Conservation (phyloP, 1,284 basidiomycete genomes). For the Boletus sp. region DNA sequence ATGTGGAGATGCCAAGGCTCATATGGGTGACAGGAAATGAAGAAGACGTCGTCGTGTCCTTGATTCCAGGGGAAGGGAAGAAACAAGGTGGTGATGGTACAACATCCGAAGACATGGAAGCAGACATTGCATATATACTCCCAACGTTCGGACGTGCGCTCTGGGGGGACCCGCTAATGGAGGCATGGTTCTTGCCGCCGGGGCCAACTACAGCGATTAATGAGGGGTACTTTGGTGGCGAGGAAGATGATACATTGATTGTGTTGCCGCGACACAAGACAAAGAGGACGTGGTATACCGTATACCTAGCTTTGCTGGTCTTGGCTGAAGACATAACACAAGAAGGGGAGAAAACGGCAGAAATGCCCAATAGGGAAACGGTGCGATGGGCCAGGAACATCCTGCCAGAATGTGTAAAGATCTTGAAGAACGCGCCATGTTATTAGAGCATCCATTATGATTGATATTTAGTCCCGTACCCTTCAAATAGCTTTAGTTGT, state of each 20-base stretch:
- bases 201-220: conserved; percentile 47
- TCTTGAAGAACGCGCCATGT: conserved; percentile 47
- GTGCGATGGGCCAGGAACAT: conserved; percentile 42
- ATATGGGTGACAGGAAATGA: conserved; percentile 57
- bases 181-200: conserved; percentile 52
- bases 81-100: background rate
- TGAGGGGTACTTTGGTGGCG: conserved; percentile 56
- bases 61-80: conserved; percentile 13
- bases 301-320: conserved; percentile 55
- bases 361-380: conserved; percentile 10
- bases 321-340: conserved; percentile 35
- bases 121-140: conserved; percentile 41
- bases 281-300: conserved; percentile 70
- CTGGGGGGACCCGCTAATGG: conserved; percentile 74
- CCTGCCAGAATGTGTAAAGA: conserved; percentile 36
- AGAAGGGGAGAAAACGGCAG: background rate
- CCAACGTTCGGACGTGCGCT: conserved; percentile 53
- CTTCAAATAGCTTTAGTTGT: background rate
- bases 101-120: conserved; percentile 17
- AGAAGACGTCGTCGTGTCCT: conserved; percentile 45
- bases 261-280: conserved; percentile 46
- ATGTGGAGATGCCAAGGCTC: conserved; percentile 64
- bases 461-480: background rate
- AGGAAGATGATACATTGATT: conserved; percentile 36
- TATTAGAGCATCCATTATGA: conserved; percentile 29